phyloP scores from a whole-genome alignment of 1,284 basidiomycete species.

The Rhodotorula sp. region DNA sequence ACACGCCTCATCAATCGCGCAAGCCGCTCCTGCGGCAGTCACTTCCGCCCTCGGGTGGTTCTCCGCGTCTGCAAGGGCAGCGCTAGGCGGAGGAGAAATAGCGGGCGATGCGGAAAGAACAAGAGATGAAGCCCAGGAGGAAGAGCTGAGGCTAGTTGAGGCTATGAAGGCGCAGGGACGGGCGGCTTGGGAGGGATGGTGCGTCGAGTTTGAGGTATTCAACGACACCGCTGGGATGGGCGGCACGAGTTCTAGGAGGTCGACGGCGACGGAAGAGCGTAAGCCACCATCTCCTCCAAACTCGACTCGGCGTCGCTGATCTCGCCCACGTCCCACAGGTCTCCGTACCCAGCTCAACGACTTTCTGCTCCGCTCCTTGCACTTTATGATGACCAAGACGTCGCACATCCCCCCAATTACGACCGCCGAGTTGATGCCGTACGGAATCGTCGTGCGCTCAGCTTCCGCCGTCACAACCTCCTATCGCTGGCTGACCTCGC shows the following conservation, averaged over 20 bases:
- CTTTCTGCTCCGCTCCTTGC: conserved; percentile 27
- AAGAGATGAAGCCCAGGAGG: conserved; percentile 6
- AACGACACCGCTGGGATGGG: not conserved
- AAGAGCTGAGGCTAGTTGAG: conserved; percentile 1
- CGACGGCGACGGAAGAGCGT: conserved; percentile 21
- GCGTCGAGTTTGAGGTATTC: conserved; percentile 28
- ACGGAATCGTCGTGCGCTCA: conserved; percentile 20
- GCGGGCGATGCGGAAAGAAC: not conserved
- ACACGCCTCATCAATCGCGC: not conserved
- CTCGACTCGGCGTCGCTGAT: not conserved
- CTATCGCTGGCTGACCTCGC: not conserved
- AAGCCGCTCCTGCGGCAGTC: conserved; percentile 14
- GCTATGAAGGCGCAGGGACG: not conserved
- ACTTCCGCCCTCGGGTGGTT: conserved; percentile 33
- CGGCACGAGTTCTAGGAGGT: not conserved
- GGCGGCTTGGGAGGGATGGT: conserved; percentile 25
- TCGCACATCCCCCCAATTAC: conserved; percentile 34
- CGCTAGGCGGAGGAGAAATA: not conserved
- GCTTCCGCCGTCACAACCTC: not conserved
- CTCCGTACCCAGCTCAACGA: conserved; percentile 34
- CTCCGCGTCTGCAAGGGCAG: conserved; percentile 20
- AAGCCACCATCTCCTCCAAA: not conserved
- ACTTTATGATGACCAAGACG: conserved; percentile 19
- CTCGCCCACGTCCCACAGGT: not conserved
- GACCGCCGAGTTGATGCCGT: conserved; percentile 24